Evolutionary conservation across 2,329 filamentous ascomycete genomes (phyloP), one percentile per base, ranked within the genome.

Genomic region (Fusarium robinianum): DNA sequence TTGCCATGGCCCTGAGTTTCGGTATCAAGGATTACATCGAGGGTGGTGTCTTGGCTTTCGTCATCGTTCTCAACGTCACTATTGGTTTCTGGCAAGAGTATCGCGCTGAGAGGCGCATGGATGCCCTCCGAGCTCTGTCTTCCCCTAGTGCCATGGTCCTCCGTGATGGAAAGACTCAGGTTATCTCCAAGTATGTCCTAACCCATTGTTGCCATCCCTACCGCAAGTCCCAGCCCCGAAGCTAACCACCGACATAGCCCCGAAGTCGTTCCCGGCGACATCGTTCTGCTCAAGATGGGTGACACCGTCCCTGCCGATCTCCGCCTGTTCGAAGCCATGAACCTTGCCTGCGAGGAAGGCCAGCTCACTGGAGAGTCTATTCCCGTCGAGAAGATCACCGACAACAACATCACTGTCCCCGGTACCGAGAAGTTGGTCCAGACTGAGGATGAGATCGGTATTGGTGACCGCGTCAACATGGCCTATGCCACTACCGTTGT

Each of bases 261-360:
- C 21, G 73, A 83, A 44, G 78, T 89, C 24, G 83, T 89, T 1
- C 83, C 83, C n/a, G 88, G 87, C 27, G 87, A 90, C 51, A 75
- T 90, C 43, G 74, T 85, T 47, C 70, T 79, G 24, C 73, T 85
- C 58, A 85, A 80, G 69, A 86, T 81, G 67, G 87, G 87, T 46
- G 86, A 89, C 65, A 87, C 85, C 4, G 79, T 90, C 26, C 86
- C 87, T 8, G 87, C 87, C 24, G 87, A 90, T 61, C 66, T 90
- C 26, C 81, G 85, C 41, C 67, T 85, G 14, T 77, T 87, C 55
- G 84, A 89, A 60, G 80, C 78, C 46, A 87, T 91, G 79, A 92
- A 94, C 64, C 76, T 90, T 31, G 82, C 83, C 49, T 89, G 86
- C 61, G 89, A 95, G 57, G 87, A 90, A 67, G 84, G 85, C 31